Evolutionary conservation across 208 protist genomes (phyloP).

Genomic region (Trypanosoma mega): DNA sequence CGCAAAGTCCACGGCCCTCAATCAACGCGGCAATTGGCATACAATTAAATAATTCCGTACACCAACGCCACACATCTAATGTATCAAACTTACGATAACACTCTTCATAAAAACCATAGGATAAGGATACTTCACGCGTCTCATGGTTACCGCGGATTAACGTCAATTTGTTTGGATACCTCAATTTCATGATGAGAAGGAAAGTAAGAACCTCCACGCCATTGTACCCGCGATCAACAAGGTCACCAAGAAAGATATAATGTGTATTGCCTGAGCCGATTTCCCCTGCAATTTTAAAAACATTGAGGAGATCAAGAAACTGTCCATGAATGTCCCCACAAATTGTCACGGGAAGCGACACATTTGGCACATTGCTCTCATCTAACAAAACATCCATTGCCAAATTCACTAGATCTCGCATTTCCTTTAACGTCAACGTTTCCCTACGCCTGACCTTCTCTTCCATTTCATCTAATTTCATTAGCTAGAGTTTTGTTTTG

Average conservation of each 20-base stretch:
- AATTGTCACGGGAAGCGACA: conserved; percentile 96
- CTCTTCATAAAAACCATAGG: conserved; percentile 94
- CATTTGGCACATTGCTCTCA: conserved; percentile 94
- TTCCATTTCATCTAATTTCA: conserved; percentile 73
- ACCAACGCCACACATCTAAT: conserved; percentile 97
- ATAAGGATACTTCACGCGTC: conserved; percentile 76
- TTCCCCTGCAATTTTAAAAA: conserved; percentile 94
- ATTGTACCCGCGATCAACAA: conserved; percentile 96
- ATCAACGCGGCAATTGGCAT: conserved; percentile 97
- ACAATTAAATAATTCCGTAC: conserved; percentile 99
- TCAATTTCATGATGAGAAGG: conserved; percentile 92
- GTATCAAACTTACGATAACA: conserved; percentile 82
- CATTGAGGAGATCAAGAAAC: conserved; percentile 96
- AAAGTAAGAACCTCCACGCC: conserved; percentile 93
- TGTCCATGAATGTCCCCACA: conserved; percentile 99
- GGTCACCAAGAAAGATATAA: conserved; percentile 95
- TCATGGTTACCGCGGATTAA: conserved; percentile 94
- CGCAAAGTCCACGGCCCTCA: conserved; percentile 94
- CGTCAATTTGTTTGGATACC: conserved; percentile 79
- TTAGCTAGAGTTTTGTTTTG: too few relatives aligned
- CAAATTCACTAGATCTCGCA: conserved; percentile 62
- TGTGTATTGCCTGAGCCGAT: conserved; percentile 62
- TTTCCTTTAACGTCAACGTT: conserved; percentile 57
- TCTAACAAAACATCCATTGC: conserved; percentile 77
- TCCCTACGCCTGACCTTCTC: conserved; percentile 59